These are phyloP conservation scores for Camellia sinensis DNA, from an alignment of 148 eudicot species.

Conservation along the genomic window DNA sequence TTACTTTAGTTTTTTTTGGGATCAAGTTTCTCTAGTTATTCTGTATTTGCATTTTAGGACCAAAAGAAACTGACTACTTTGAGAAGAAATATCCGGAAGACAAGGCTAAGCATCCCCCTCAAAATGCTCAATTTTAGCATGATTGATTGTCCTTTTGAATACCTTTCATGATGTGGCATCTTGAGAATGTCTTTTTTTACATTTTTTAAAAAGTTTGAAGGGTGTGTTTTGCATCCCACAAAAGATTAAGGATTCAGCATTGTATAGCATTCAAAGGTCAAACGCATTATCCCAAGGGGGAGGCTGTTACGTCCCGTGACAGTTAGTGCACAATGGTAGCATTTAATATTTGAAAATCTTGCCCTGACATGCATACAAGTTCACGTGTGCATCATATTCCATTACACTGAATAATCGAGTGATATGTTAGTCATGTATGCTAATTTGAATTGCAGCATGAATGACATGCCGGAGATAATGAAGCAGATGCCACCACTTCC, in stretches of 20 bases:
- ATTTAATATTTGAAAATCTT: neutral
- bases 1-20: neutral
- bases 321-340: neutral
- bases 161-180: neutral
- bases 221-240: neutral
- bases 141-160: neutral
- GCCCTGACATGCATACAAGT: neutral
- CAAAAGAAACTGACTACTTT: no score
- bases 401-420: neutral
- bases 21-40: neutral
- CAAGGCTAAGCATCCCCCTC: no score
- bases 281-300: no score
- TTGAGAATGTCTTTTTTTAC: neutral
- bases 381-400: neutral
- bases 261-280: neutral
- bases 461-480: slow-evolving; percentile 85
- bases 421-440: neutral
- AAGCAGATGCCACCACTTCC: slow-evolving; percentile 98
- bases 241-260: neutral
- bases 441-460: slow-evolving; percentile 53
- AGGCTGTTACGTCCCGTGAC: no score
- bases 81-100: no score
- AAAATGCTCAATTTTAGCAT: no score
- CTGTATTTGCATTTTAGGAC: no score
- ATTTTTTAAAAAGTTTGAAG: neutral